These are phyloP conservation scores for Ganoderma leucocontextum DNA, from an alignment of 1,284 basidiomycete species.

Conservation along the genomic window DNA sequence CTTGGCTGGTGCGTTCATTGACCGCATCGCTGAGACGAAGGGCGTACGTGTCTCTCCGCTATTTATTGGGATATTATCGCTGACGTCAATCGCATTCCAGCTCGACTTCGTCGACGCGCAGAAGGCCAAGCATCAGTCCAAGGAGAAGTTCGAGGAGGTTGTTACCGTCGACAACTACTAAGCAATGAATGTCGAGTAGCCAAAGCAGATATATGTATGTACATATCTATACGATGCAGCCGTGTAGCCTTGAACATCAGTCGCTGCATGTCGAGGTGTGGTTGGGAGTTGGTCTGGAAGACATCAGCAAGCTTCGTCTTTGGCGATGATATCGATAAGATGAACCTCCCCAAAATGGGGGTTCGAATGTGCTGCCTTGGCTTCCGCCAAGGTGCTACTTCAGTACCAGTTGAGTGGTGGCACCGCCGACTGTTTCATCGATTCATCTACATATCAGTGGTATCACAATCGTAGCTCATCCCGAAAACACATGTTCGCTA, in stretches of 20 bases:
- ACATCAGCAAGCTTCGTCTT: neutral
- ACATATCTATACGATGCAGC: constrained; percentile 1
- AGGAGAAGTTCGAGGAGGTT: constrained; percentile 32
- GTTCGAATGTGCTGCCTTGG: neutral
- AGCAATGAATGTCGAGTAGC: neutral
- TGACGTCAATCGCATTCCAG: constrained; percentile 14
- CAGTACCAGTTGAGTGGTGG: neutral
- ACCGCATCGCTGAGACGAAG: constrained; percentile 54
- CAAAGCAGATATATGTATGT: constrained; percentile 21
- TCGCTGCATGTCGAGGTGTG: neutral
- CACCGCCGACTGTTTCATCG: neutral
- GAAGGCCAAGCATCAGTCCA: constrained; percentile 51
- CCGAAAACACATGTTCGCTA: neutral
- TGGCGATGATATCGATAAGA: constrained; percentile 8
- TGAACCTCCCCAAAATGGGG: neutral
- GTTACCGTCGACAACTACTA: constrained; percentile 37
- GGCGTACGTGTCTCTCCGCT: constrained; percentile 39
- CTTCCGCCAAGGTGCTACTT: neutral
- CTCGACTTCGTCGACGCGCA: constrained; percentile 53
- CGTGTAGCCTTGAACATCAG: neutral
- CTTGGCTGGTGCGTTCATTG: constrained; percentile 54
- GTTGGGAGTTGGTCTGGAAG: neutral
- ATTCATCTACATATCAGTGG: too few relatives aligned
- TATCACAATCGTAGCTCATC: neutral
- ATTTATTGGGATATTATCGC: too few relatives aligned